Base-by-base conservation (phyloP, 139 green algal species). In the Spirogloea muscicola region DNA sequence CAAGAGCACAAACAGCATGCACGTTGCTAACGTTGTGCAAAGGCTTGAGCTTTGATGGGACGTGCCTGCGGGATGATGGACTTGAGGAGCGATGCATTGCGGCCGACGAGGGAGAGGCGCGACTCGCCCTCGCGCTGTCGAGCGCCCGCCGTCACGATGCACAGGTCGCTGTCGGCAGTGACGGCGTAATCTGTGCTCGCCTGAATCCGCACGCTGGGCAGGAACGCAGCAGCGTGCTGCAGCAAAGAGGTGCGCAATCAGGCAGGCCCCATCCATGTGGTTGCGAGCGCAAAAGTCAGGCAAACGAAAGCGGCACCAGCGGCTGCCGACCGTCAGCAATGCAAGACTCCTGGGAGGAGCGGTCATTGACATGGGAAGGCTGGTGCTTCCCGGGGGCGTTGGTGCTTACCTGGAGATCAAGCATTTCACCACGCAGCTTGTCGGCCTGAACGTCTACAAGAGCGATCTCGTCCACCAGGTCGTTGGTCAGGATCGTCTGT, bases 401-500 rank as follows among this genome's bases (percentile, higher is more conserved):
- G n/a, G n/a, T 21, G 21, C 46, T 55, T 10, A 64, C 55, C 55
- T 64, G 55, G 25, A 71, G 65, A 74, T 74, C 65, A 55, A 74
- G 65, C 65, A 74, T 74, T 49, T 74, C 65, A 6, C 65, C 65
- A 18, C 36, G 9, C 48, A 74, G 65, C 65, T 74, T 74, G 65
- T 74, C 65, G 13, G 44, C 49, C 9, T 72, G 7, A 6, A 74
- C 65, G 73, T 74, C 65, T 7, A 74, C 65, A 18, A 74, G 65
- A 41, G 65, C 65, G 9, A 74, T 41, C 52, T 74, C 65, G 55
- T 74, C 65, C 18, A 34, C 13, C 65, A 74, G 7, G 48, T 21
- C 65, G 34, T 73, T 7, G 16, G 65, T 74, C 65, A 74, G 65
- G 7, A 74, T 74, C 6, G 65, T 74, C 65, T 74, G 59, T 58